Percentiles rank a stretch among this genome's conserved stretches.
These are phyloP conservation scores for Penicillium sp. DNA, from an alignment of 2,329 filamentous ascomycete genomes.

Conservation along the genomic window DNA sequence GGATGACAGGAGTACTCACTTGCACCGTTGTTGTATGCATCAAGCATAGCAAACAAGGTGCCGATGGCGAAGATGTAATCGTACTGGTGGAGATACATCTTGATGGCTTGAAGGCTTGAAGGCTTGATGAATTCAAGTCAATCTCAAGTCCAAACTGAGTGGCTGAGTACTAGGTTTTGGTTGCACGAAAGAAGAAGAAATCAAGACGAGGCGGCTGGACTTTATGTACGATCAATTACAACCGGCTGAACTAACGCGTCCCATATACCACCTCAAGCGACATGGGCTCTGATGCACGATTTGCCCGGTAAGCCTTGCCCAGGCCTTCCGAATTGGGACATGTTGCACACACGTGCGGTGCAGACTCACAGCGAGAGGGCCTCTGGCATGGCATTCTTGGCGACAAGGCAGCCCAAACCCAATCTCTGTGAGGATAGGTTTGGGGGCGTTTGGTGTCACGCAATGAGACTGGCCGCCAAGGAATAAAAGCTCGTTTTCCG, in stretches of 20 bases:
- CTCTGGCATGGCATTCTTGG: constrained; percentile 10
- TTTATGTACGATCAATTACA: constrained; percentile 7
- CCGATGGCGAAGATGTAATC: constrained; percentile 74
- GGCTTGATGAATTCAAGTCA: neutral
- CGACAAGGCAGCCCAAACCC: constrained; percentile 13
- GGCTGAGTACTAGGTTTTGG: neutral
- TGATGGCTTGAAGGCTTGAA: constrained; percentile 42
- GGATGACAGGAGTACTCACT: constrained; percentile 54
- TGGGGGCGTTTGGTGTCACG: neutral
- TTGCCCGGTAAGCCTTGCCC: neutral
- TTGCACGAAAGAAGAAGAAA: constrained; percentile 2
- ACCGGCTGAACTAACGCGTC: neutral
- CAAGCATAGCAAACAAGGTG: constrained; percentile 73
- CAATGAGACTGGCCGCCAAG: neutral
- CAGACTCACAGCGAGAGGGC: constrained; percentile 17
- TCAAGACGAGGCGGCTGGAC: neutral
- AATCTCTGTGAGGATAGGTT: neutral
- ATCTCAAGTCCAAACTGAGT: constrained; percentile 5
- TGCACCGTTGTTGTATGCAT: constrained; percentile 77
- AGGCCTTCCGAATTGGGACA: constrained; percentile 2
- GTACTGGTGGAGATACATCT: constrained; percentile 63
- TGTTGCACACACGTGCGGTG: constrained; percentile 19
- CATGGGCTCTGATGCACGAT: neutral
- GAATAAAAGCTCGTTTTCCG: neutral
- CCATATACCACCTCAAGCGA: neutral